A percentile compares a stretch with the other conserved stretches of the same genome.
Conservation (phyloP, 805 yeast genomes). For the Yamadazyma laniorum region DNA sequence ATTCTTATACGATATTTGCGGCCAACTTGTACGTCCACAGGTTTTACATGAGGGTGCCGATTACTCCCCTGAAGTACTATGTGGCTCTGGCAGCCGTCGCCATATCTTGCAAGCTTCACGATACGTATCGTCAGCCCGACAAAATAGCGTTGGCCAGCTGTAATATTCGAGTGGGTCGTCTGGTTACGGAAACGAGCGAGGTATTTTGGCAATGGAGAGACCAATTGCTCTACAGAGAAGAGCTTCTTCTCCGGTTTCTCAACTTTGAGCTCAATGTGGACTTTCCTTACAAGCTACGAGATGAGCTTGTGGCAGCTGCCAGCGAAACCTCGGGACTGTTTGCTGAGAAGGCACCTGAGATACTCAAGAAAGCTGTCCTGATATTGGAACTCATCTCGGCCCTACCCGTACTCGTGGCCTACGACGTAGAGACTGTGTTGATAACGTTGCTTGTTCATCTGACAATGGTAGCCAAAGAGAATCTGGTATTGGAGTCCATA, state of each 20-base stretch:
- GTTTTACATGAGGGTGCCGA: constrained; percentile 41
- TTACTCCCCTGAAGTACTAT: constrained; percentile 42
- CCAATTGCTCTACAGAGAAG: constrained; percentile 43
- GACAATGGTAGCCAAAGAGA: constrained; percentile 6
- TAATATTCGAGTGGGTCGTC: constrained; percentile 28
- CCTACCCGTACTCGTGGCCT: constrained; percentile 37
- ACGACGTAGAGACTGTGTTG: constrained; percentile 32
- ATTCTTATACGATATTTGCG: constrained; percentile 41
- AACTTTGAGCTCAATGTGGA: constrained; percentile 40
- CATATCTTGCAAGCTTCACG: constrained; percentile 43
- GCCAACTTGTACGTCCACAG: constrained; percentile 40
- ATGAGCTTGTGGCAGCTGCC: constrained; percentile 13
- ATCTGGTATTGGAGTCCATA: background rate
- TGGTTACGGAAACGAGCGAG: constrained; percentile 39
- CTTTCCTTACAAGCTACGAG: constrained; percentile 38
- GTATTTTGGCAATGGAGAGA: constrained; percentile 46
- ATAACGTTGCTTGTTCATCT: constrained; percentile 26
- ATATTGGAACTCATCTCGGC: constrained; percentile 38
- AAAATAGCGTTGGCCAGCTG: constrained; percentile 41
- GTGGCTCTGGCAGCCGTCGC: constrained; percentile 45
- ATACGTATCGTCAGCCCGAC: constrained; percentile 43
- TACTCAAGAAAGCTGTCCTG: constrained; percentile 28
- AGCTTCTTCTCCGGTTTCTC: constrained; percentile 35
- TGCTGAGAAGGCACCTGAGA: constrained; percentile 17
- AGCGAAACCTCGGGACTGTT: constrained; percentile 7